Conservation (phyloP, 176 grass and related monocot species). For the Urochloa ruziziensis region DNA sequence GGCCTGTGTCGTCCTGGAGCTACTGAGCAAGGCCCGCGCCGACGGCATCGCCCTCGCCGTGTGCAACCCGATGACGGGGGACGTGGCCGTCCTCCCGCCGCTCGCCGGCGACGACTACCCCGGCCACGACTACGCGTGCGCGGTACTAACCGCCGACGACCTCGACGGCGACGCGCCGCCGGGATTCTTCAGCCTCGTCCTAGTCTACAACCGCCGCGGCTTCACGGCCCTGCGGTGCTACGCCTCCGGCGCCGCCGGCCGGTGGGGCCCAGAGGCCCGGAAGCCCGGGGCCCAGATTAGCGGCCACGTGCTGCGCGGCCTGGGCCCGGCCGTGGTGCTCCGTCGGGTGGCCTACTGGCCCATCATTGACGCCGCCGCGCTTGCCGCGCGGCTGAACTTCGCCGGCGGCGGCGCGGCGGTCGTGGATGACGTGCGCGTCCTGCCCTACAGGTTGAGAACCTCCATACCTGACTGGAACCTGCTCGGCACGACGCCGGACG, state of each 20-base stretch:
- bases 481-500: neutral
- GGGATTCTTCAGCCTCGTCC: neutral
- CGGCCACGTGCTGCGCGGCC: neutral
- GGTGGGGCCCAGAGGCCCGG: neutral
- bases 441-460: neutral
- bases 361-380: neutral
- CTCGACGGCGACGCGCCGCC: neutral
- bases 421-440: neutral
- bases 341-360: constrained; percentile 6
- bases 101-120: neutral
- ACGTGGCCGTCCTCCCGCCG: neutral
- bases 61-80: neutral
- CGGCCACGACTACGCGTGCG: neutral
- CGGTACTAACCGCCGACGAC: constrained; percentile 19
- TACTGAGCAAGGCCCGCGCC: neutral
- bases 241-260: neutral
- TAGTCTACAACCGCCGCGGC: constrained; percentile 14
- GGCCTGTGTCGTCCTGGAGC: neutral
- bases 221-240: constrained; percentile 8
- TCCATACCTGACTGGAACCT: neutral
- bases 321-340: neutral
- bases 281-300: neutral
- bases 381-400: neutral
- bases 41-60: neutral
- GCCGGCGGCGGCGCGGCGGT: neutral